A percentile compares a stretch with the other conserved stretches of the same genome.
Evolutionary conservation across 306 rosid genomes (phyloP).

Genomic region (Sindora glabra): DNA sequence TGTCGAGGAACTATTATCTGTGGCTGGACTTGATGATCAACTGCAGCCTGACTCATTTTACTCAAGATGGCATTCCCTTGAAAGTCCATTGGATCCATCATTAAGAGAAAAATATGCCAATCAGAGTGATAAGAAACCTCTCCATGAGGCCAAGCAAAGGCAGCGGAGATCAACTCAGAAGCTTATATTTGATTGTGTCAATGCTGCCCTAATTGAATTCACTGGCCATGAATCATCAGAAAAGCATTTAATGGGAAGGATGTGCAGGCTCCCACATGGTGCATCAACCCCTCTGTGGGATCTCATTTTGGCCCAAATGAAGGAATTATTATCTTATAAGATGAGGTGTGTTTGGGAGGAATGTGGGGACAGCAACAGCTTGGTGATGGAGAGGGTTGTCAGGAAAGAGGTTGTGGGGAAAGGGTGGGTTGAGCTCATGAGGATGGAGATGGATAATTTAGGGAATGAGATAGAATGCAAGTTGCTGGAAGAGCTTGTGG

Average conservation of each 20-base stretch:
- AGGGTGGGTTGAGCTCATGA: slow-evolving; percentile 56
- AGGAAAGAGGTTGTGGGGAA: too few relatives aligned
- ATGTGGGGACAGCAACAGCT: slow-evolving; percentile 57
- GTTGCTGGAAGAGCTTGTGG: slow-evolving; percentile 73
- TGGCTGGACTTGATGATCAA: slow-evolving; percentile 51
- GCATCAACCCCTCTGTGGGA: slow-evolving; percentile 39
- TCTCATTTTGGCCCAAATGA: slow-evolving; percentile 58
- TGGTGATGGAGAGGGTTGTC: slow-evolving; percentile 68
- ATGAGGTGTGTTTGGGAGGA: slow-evolving; percentile 42
- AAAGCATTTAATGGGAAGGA: slow-evolving; percentile 16
- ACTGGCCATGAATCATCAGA: slow-evolving; percentile 37
- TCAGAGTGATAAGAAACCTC: slow-evolving; percentile 36
- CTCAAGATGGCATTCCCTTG: slow-evolving; percentile 59
- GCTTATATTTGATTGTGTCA: slow-evolving; percentile 73
- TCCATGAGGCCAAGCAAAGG: slow-evolving; percentile 69
- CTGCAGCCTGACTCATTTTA: slow-evolving; percentile 24
- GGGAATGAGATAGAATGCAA: slow-evolving; percentile 62
- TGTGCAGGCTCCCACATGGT: slow-evolving; percentile 28
- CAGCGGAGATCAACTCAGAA: slow-evolving; percentile 58
- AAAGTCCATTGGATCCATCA: slow-evolving; percentile 75
- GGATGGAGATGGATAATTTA: slow-evolving; percentile 54
- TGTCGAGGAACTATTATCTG: slow-evolving; percentile 60
- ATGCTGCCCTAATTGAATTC: slow-evolving; percentile 51
- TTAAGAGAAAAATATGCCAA: slow-evolving; percentile 62
- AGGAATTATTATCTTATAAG: slow-evolving; percentile 55